phyloP scores from a whole-genome alignment of 1,284 basidiomycete genomes.

The Microbotryum violaceum region DNA sequence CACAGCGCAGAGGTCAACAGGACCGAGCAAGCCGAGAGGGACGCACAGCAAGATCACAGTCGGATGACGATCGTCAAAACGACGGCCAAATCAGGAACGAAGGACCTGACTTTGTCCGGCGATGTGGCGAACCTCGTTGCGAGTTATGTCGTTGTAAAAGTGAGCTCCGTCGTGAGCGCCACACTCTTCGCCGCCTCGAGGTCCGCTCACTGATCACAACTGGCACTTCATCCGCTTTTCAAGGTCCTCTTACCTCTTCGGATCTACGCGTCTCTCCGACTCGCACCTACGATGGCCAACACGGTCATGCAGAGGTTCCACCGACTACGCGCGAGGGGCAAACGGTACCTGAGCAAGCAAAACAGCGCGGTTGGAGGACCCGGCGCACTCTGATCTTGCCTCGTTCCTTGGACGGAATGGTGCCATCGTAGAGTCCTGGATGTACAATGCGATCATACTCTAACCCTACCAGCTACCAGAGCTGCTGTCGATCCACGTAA shows the following conservation, averaged over 20 bases:
- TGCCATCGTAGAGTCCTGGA: too few species aligned
- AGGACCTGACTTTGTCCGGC: conserved; percentile 48
- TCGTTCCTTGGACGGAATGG: too few species aligned
- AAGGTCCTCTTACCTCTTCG: conserved; percentile 73
- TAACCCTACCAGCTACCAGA: too few species aligned
- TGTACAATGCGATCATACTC: too few species aligned
- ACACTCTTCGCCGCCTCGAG: too few species aligned
- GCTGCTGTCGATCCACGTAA: too few species aligned
- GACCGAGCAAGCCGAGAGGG: background rate
- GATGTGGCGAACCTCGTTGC: conserved; percentile 69
- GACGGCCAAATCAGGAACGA: conserved; percentile 31
- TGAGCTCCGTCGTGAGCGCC: conserved; percentile 38
- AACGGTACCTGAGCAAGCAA: conserved; percentile 5
- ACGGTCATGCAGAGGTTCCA: conserved; percentile 5
- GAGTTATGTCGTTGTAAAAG: conserved; percentile 79
- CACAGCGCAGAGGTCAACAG: conserved; percentile 9
- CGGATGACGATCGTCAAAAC: conserved; percentile 8
- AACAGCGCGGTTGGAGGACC: too few species aligned
- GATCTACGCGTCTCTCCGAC: conserved; percentile 63
- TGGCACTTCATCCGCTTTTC: conserved; percentile 1
- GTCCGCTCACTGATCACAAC: background rate
- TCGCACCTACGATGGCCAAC: conserved; percentile 63
- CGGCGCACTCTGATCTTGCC: too few species aligned
- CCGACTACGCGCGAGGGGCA: conserved; percentile 2
- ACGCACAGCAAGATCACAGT: too few species aligned